These are phyloP conservation scores for Striga asiatica DNA, from an alignment of 257 asterid species.

Conservation along the genomic window DNA sequence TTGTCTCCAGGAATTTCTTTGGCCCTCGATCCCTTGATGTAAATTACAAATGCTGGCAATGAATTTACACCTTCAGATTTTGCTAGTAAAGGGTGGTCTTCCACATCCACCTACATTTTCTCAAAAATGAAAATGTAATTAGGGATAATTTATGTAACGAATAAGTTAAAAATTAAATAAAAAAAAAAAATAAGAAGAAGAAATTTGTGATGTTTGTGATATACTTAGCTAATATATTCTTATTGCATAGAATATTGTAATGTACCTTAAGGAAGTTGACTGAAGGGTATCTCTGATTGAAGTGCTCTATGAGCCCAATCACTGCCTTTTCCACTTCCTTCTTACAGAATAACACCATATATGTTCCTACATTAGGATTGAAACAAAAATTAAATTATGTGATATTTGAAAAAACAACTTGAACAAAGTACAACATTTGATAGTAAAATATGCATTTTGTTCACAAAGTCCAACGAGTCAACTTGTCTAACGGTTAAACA, in stretches of 20 bases:
- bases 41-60: conserved; percentile 39
- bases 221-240: no score
- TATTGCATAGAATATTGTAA: background rate
- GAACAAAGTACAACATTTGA: no score
- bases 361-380: conserved; percentile 16
- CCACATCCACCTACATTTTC: conserved; percentile 41
- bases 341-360: conserved; percentile 37
- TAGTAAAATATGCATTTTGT: no score
- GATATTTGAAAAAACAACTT: no score
- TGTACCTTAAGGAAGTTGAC: conserved; percentile 45
- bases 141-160: no score
- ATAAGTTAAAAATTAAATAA: no score
- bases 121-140: background rate
- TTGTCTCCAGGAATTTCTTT: conserved; percentile 30
- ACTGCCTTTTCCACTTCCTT: conserved; percentile 21
- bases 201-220: no score
- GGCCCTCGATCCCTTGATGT: conserved; percentile 39
- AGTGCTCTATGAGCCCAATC: conserved; percentile 27
- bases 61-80: conserved; percentile 36
- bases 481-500: no score
- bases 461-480: no score
- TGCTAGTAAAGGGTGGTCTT: conserved; percentile 36
- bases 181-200: no score
- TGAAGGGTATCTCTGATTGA: conserved; percentile 31
- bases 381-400: background rate